These are phyloP conservation scores for Arthrobotrys pseudoclavata DNA, from an alignment of 2,329 filamentous ascomycete species.

Conservation along the genomic window DNA sequence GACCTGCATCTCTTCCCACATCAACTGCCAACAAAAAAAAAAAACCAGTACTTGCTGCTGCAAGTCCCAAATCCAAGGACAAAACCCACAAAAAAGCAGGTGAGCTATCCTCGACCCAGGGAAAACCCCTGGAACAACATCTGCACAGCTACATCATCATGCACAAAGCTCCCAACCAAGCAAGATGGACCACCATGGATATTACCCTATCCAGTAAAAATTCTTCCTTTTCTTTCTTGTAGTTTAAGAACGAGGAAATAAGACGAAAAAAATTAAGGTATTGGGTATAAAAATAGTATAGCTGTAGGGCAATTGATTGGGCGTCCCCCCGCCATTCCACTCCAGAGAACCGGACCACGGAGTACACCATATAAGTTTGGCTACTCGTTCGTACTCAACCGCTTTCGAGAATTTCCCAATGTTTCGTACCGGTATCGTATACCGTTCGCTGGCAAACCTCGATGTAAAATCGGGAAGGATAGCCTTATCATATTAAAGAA, in stretches of 20 bases:
- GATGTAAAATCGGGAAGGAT: no score
- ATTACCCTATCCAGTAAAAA: background rate
- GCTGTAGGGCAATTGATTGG: background rate
- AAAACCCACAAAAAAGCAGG: background rate
- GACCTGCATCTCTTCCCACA: slow-evolving; percentile 19
- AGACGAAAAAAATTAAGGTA: background rate
- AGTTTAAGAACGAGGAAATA: no score
- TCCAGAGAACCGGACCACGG: background rate
- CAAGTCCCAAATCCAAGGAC: slow-evolving; percentile 16
- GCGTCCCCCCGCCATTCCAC: background rate
- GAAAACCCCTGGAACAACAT: slow-evolving; percentile 13
- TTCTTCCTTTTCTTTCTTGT: no score
- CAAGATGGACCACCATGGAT: no score
- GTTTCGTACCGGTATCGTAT: no score
- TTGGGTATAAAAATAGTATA: slow-evolving; percentile 13
- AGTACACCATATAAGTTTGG: no score
- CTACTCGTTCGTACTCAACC: no score
- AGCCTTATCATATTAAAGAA: no score
- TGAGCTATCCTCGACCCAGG: background rate
- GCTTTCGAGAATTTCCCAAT: no score
- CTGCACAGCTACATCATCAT: slow-evolving; percentile 14
- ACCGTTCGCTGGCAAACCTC: no score
- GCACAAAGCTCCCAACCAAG: background rate
- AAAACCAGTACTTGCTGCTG: no score
- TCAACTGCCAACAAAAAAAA: background rate